These are phyloP conservation scores for Aspergillus tubingensis DNA, from an alignment of 2,329 filamentous ascomycete species.

Conservation along the genomic window DNA sequence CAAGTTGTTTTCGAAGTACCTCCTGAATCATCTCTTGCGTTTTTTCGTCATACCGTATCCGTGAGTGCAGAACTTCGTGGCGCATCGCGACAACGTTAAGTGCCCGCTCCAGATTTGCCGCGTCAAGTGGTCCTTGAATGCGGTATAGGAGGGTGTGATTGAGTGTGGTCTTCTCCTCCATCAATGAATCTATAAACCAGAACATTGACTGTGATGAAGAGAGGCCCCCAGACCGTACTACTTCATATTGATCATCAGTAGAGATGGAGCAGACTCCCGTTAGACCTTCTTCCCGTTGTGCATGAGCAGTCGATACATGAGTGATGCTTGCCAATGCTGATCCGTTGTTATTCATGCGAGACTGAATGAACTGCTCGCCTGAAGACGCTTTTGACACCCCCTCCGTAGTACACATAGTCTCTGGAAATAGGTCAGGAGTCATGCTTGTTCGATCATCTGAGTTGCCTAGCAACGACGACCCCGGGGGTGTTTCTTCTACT, in stretches of 20 bases:
- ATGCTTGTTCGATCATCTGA: too few species aligned
- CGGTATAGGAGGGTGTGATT: not conserved
- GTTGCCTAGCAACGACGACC: not conserved
- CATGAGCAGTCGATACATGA: too few species aligned
- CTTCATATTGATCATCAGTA: too few species aligned
- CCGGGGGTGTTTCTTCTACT: not conserved
- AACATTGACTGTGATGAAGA: conserved; percentile 2
- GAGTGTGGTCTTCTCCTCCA: conserved; percentile 5
- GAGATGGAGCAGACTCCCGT: too few species aligned
- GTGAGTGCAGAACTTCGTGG: not conserved
- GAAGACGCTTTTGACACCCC: not conserved
- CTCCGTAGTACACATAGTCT: too few species aligned
- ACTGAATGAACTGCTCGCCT: not conserved
- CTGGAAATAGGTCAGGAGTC: too few species aligned
- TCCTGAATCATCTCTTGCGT: not conserved
- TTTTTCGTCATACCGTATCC: too few species aligned
- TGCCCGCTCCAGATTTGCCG: not conserved
- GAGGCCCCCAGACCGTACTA: not conserved
- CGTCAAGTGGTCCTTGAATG: not conserved
- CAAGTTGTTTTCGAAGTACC: not conserved
- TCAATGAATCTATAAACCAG: not conserved
- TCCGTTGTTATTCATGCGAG: too few species aligned
- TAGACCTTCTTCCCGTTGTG: too few species aligned
- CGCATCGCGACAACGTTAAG: not conserved
- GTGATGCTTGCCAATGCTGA: too few species aligned